Percentiles rank a stretch among this genome's conserved stretches.
Evolutionary conservation across 768 basidiomycete genomes (phyloP).

Genomic region (Fomitopsis serialis): DNA sequence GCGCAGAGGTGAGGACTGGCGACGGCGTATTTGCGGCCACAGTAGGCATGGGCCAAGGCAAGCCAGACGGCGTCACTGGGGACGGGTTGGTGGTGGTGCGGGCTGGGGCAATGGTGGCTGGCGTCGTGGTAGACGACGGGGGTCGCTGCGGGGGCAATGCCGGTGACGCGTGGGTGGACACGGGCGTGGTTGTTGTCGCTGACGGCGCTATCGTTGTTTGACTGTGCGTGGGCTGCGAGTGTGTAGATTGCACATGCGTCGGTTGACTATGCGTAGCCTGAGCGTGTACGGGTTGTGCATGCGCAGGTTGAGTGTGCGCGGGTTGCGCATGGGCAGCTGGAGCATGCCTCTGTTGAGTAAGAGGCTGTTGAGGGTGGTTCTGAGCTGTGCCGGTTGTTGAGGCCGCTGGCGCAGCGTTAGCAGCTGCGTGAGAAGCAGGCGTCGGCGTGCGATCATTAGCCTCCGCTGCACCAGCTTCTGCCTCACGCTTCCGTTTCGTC

Average conservation of each 20-base stretch:
- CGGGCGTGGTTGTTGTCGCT: constrained; percentile 28
- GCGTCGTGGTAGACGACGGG: constrained; percentile 11
- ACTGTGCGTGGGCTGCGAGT: constrained; percentile 6
- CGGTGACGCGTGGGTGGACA: constrained; percentile 38
- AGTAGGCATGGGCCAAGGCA: constrained; percentile 74
- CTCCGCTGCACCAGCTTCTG: constrained; percentile 23
- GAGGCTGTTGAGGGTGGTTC: constrained; percentile 10
- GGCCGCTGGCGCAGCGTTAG: constrained; percentile 11
- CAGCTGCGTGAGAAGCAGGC: constrained; percentile 3
- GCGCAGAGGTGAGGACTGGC: constrained; percentile 43
- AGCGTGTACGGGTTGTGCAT: background rate
- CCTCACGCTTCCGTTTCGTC: constrained; percentile 53
- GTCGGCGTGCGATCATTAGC: constrained; percentile 7
- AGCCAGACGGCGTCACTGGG: constrained; percentile 19
- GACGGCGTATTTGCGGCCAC: constrained; percentile 56
- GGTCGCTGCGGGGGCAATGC: constrained; percentile 44
- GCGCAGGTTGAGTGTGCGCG: constrained; percentile 5
- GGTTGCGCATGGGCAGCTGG: too few species aligned
- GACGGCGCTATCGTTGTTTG: constrained; percentile 5
- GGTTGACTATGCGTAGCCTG: background rate
- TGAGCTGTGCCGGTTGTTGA: constrained; percentile 11
- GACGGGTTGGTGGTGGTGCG: constrained; percentile 18
- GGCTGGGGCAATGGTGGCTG: constrained; percentile 6
- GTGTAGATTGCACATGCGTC: constrained; percentile 27
- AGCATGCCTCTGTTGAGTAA: constrained; percentile 9